Percentiles rank a stretch among this genome's conserved stretches.
These are phyloP conservation scores for Lagenidium sp. DNA, from an alignment of 352 stramenopile genomes.

Conservation along the genomic window DNA sequence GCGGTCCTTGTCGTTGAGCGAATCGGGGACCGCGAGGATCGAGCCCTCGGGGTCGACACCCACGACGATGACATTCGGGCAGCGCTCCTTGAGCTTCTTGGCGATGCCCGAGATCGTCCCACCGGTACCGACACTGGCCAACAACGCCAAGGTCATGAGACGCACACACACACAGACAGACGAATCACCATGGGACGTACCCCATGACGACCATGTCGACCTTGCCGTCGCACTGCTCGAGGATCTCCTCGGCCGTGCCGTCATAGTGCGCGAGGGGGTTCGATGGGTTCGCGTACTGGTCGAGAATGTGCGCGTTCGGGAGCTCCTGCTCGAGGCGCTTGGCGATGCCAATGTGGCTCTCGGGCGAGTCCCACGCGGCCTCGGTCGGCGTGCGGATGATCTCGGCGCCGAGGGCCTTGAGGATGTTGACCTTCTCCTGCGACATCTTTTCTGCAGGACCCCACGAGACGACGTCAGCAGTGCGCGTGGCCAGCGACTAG, in stretches of 20 bases:
- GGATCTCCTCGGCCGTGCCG: slow-evolving; percentile 92
- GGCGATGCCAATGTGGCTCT: slow-evolving; percentile 92
- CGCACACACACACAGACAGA: slow-evolving; percentile 82
- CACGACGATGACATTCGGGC: slow-evolving; percentile 77
- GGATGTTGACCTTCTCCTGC: slow-evolving; percentile 92
- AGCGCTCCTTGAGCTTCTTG: slow-evolving; percentile 91
- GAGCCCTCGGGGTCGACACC: slow-evolving; percentile 88
- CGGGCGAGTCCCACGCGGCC: slow-evolving; percentile 92
- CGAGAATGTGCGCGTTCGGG: slow-evolving; percentile 91
- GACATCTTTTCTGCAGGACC: slow-evolving; percentile 90
- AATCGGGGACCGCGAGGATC: slow-evolving; percentile 89
- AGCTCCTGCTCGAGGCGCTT: slow-evolving; percentile 87
- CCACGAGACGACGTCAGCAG: no score
- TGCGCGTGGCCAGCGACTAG: neutral
- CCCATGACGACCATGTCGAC: slow-evolving; percentile 93
- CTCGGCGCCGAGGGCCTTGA: slow-evolving; percentile 93
- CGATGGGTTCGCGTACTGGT: slow-evolving; percentile 94
- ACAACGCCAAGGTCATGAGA: slow-evolving; percentile 86
- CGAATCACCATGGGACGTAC: slow-evolving; percentile 3
- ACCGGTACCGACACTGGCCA: slow-evolving; percentile 83
- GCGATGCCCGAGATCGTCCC: slow-evolving; percentile 93
- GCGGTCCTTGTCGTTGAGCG: slow-evolving; percentile 88
- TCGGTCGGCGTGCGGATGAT: slow-evolving; percentile 95
- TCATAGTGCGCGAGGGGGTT: slow-evolving; percentile 95
- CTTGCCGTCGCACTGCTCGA: slow-evolving; percentile 87